A percentile compares a stretch with the other conserved stretches of the same genome.
Conservation (phyloP, 495 filamentous ascomycete genomes). For the Tuber umbilicatum region DNA sequence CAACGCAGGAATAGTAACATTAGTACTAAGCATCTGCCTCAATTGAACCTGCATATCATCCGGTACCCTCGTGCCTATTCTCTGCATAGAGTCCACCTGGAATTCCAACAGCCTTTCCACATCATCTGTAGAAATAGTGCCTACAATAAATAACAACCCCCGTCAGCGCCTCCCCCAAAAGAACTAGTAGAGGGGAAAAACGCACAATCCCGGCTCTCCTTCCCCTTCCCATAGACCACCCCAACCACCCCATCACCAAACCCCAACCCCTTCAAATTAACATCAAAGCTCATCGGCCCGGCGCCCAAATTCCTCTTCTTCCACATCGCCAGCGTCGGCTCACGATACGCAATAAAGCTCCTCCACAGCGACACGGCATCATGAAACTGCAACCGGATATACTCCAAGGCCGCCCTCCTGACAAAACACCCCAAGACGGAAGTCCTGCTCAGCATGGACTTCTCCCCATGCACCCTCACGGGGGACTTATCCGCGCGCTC, state of each 20-base stretch:
- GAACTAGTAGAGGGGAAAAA: neutral
- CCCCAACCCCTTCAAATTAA: slow-evolving; percentile 36
- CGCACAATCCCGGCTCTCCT: slow-evolving; percentile 28
- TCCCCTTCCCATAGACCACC: slow-evolving; percentile 51
- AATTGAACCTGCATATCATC: slow-evolving; percentile 60
- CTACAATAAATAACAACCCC: slow-evolving; percentile 1
- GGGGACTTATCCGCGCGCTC: slow-evolving; percentile 28
- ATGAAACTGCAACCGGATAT: slow-evolving; percentile 69
- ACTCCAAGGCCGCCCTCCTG: slow-evolving; percentile 68
- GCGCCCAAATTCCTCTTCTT: slow-evolving; percentile 58
- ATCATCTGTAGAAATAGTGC: slow-evolving; percentile 66
- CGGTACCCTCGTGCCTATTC: slow-evolving; percentile 68
- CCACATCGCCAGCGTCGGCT: slow-evolving; percentile 66
- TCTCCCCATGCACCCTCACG: slow-evolving; percentile 30
- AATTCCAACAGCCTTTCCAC: slow-evolving; percentile 78
- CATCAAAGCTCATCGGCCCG: slow-evolving; percentile 61
- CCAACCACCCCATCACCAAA: slow-evolving; percentile 48
- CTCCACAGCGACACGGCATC: slow-evolving; percentile 71
- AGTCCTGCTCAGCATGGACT: slow-evolving; percentile 48
- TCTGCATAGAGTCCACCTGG: slow-evolving; percentile 79
- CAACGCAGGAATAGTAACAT: slow-evolving; percentile 61
- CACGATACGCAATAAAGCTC: slow-evolving; percentile 67
- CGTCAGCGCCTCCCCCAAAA: neutral
- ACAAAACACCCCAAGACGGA: slow-evolving; percentile 86
- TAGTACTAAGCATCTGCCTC: slow-evolving; percentile 58